Percentiles rank a stretch among this genome's conserved stretches.
These are phyloP conservation scores for Antitrichia curtipendula DNA, from an alignment of 225 moss, liverwort and hornwort species.

Conservation along the genomic window DNA sequence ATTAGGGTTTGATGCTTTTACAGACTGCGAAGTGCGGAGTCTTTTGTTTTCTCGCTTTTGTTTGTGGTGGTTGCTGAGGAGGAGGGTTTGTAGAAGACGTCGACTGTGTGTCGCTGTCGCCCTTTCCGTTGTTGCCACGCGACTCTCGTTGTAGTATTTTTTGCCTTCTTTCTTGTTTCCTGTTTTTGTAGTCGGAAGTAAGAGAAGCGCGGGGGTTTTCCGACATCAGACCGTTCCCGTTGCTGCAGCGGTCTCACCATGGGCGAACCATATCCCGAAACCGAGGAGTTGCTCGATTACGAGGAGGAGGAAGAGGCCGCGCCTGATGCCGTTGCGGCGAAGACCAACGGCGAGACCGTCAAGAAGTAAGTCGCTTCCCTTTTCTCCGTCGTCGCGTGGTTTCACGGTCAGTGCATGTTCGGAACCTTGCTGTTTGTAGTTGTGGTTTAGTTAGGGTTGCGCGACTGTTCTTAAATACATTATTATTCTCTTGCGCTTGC, in stretches of 20 bases:
- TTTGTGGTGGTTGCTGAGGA: neutral
- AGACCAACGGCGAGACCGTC: constrained; percentile 50
- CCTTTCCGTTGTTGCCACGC: neutral
- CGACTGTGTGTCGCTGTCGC: neutral
- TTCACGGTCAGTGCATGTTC: neutral
- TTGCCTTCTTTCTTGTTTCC: neutral
- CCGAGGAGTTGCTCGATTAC: constrained; percentile 69
- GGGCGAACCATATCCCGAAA: constrained; percentile 53
- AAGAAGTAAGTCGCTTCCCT: constrained; percentile 30
- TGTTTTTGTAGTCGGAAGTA: neutral
- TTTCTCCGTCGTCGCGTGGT: too few species aligned
- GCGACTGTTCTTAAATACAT: too few species aligned
- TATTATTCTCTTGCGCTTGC: neutral
- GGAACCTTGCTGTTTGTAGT: neutral
- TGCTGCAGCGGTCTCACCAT: constrained; percentile 1
- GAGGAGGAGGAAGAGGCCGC: constrained; percentile 72
- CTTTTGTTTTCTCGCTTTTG: neutral
- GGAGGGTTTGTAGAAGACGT: neutral
- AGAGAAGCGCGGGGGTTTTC: neutral
- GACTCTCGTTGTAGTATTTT: too few species aligned
- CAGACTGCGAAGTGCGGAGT: neutral
- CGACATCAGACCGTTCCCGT: neutral
- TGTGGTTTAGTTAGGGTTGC: neutral
- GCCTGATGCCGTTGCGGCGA: constrained; percentile 54
- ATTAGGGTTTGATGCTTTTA: constrained; percentile 20